Evolutionary conservation across 169 alveolate genomes (phyloP).

Genomic region (Eimeria maxima): DNA sequence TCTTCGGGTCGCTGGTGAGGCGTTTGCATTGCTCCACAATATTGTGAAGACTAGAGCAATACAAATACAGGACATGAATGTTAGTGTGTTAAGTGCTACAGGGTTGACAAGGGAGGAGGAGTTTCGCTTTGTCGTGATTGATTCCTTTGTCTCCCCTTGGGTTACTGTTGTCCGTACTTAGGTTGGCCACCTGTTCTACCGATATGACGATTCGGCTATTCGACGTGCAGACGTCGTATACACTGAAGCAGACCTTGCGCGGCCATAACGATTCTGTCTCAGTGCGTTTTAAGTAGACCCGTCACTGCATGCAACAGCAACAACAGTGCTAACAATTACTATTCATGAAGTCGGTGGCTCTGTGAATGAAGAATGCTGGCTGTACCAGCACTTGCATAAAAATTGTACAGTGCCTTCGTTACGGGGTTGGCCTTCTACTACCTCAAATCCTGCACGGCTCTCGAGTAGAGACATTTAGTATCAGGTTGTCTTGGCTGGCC

Average conservation of each 20-base stretch:
- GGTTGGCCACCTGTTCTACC: constrained; percentile 57
- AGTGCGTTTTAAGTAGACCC: constrained; percentile 9
- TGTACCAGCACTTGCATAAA: background rate
- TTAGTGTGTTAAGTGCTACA: too few relatives aligned
- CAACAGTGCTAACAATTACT: too few relatives aligned
- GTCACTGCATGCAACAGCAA: too few relatives aligned
- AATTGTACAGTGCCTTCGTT: too few relatives aligned
- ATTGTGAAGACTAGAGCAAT: too few relatives aligned
- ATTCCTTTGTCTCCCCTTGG: background rate
- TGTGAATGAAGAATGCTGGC: too few relatives aligned
- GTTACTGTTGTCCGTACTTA: background rate
- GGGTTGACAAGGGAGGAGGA: background rate
- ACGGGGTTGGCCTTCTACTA: too few relatives aligned
- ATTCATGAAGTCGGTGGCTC: too few relatives aligned
- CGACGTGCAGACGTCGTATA: constrained; percentile 72
- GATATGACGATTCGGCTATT: constrained; percentile 69
- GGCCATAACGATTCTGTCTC: constrained; percentile 72
- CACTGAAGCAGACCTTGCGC: constrained; percentile 38
- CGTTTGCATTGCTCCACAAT: background rate
- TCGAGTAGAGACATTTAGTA: too few relatives aligned
- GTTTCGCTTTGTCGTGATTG: background rate
- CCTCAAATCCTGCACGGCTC: too few relatives aligned
- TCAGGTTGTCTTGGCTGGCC: too few relatives aligned
- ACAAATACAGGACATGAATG: too few relatives aligned
- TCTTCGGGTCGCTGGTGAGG: constrained; percentile 75